These are phyloP conservation scores for Spongispora temasekensis DNA, from an alignment of 1,284 basidiomycete species.

Conservation along the genomic window DNA sequence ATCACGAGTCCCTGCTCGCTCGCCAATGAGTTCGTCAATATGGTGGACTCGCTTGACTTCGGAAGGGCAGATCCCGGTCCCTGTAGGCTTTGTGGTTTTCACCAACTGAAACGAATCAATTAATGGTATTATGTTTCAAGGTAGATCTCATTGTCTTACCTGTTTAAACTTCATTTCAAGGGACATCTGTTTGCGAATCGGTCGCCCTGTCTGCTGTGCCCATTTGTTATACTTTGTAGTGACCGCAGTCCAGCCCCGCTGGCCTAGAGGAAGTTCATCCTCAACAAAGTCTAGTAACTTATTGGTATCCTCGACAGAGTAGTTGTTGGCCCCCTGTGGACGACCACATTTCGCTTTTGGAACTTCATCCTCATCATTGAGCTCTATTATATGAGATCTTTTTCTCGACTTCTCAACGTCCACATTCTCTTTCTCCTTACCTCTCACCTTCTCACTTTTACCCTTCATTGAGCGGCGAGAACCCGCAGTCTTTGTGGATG, in stretches of 20 bases:
- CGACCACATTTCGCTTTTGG: background rate
- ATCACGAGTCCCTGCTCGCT: constrained; percentile 22
- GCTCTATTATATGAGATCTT: too few species aligned
- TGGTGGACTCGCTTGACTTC: constrained; percentile 28
- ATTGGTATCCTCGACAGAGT: constrained; percentile 12
- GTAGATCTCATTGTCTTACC: constrained; percentile 26
- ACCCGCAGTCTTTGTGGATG: too few species aligned
- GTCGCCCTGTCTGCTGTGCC: constrained; percentile 19
- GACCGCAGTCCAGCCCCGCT: constrained; percentile 4
- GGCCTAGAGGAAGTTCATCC: constrained; percentile 19
- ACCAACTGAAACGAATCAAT: background rate
- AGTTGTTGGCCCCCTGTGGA: constrained; percentile 18
- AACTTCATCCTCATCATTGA: background rate
- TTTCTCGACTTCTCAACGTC: background rate
- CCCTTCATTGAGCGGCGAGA: background rate
- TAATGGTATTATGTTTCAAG: background rate
- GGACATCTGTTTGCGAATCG: constrained; percentile 23
- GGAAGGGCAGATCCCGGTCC: constrained; percentile 32
- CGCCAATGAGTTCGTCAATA: constrained; percentile 29
- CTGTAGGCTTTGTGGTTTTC: constrained; percentile 36
- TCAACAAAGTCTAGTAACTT: constrained; percentile 19
- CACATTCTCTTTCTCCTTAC: background rate
- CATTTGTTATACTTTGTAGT: constrained; percentile 27
- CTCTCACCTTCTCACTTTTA: background rate
- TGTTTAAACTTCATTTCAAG: constrained; percentile 37